These are phyloP conservation scores for Stephania japonica DNA, from an alignment of 164 flowering plant species.

Conservation along the genomic window DNA sequence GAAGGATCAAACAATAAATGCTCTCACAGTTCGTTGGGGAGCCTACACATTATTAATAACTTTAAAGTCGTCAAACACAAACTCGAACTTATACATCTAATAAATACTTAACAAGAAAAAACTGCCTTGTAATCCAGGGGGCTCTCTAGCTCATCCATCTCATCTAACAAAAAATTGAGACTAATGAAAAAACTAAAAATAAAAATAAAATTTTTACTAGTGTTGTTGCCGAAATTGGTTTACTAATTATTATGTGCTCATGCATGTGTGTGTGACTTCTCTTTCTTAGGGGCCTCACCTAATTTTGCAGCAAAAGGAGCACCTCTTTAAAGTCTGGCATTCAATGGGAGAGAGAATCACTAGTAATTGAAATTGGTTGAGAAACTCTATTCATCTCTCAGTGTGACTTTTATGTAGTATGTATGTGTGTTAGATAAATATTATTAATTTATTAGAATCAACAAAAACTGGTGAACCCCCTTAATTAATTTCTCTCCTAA, in stretches of 20 bases:
- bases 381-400: neutral
- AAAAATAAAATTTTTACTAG: too few relatives aligned
- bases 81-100: too few relatives aligned
- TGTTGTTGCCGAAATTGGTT: too few relatives aligned
- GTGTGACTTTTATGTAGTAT: too few relatives aligned
- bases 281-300: conserved; percentile 22
- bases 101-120: neutral
- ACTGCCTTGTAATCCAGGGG: neutral
- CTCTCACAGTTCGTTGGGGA: conserved; percentile 37
- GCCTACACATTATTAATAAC: conserved; percentile 12
- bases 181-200: too few relatives aligned
- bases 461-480: too few relatives aligned
- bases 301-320: conserved; percentile 25
- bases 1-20: conserved; percentile 22
- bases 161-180: too few relatives aligned
- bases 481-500: too few relatives aligned
- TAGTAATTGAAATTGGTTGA: conserved; percentile 29
- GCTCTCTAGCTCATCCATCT: neutral
- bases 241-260: too few relatives aligned
- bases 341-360: conserved; percentile 15
- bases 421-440: too few relatives aligned
- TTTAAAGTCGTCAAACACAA: too few relatives aligned
- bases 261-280: neutral
- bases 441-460: too few relatives aligned
- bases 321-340: conserved; percentile 23